These are phyloP conservation scores for Tarenaya hassleriana DNA, from an alignment of 345 rosid species.

Conservation along the genomic window DNA sequence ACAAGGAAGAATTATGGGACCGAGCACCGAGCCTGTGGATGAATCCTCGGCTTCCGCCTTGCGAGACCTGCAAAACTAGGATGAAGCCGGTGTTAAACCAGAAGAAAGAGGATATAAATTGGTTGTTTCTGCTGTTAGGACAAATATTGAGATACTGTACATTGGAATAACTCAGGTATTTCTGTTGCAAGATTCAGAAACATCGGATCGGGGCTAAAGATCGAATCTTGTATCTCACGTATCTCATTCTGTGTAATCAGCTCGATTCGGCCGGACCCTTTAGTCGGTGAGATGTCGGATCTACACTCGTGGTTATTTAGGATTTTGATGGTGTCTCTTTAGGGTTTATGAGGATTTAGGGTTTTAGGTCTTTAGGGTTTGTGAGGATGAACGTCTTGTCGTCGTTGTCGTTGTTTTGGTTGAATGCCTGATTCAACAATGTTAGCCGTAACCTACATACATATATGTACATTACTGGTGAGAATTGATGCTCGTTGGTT, in stretches of 20 bases:
- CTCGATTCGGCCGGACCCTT: too few species aligned
- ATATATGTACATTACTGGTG: too few species aligned
- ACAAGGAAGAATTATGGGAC: conserved; percentile 38
- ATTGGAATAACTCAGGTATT: conserved; percentile 60
- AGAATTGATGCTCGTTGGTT: too few species aligned
- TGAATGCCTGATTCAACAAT: too few species aligned
- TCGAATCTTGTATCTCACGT: conserved; percentile 54
- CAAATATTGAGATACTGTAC: conserved; percentile 67
- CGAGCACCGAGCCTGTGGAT: conserved; percentile 60
- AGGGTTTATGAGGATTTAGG: too few species aligned
- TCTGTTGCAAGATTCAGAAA: conserved; percentile 49
- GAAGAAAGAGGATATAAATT: conserved; percentile 54
- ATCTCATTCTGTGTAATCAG: conserved; percentile 52
- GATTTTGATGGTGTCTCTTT: too few species aligned
- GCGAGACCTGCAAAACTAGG: conserved; percentile 40
- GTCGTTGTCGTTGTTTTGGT: too few species aligned
- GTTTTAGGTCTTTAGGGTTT: too few species aligned
- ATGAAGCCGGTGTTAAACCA: conserved; percentile 46
- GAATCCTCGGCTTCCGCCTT: conserved; percentile 39
- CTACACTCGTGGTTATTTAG: too few species aligned
- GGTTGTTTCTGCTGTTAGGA: conserved; percentile 84
- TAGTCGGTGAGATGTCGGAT: too few species aligned
- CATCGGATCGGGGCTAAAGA: conserved; percentile 80
- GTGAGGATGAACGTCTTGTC: too few species aligned
- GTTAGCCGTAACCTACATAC: too few species aligned